Conservation (phyloP, 768 basidiomycete species). For the Termitomyces sp. region DNA sequence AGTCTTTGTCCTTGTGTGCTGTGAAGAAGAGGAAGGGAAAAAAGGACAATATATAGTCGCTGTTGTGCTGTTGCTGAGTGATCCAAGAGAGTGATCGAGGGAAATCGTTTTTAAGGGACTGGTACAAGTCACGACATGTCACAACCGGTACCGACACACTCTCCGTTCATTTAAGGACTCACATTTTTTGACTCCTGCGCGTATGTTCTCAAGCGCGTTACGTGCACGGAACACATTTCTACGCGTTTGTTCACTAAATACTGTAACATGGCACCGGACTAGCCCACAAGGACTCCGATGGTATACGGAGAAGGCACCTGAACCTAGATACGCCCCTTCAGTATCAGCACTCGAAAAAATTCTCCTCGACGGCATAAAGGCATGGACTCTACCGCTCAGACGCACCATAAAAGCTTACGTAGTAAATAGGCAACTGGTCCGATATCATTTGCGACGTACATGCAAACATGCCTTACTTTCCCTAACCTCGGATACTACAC, state of each 20-base stretch:
- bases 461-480: constrained; percentile 72
- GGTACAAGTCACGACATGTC: constrained; percentile 18
- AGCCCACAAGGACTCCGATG: not conserved
- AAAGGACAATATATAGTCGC: constrained; percentile 9
- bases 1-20: not conserved
- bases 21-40: not conserved
- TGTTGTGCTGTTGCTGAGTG: not conserved
- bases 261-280: not conserved
- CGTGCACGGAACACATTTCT: constrained; percentile 4
- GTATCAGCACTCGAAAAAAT: constrained; percentile 48
- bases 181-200: not conserved
- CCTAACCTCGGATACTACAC: constrained; percentile 83
- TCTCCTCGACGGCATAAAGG: constrained; percentile 69
- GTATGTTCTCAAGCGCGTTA: constrained; percentile 3
- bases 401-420: constrained; percentile 24
- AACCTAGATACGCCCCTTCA: constrained; percentile 6
- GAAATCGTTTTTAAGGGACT: constrained; percentile 1
- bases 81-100: not conserved
- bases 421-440: constrained; percentile 94
- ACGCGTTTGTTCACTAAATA: not conserved
- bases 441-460: constrained; percentile 82
- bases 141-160: constrained; percentile 10
- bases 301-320: constrained; percentile 9
- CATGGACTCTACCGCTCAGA: constrained; percentile 18
- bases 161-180: not conserved